Evolutionary conservation across 768 basidiomycete genomes (phyloP).

Genomic region (Phaffia australis): DNA sequence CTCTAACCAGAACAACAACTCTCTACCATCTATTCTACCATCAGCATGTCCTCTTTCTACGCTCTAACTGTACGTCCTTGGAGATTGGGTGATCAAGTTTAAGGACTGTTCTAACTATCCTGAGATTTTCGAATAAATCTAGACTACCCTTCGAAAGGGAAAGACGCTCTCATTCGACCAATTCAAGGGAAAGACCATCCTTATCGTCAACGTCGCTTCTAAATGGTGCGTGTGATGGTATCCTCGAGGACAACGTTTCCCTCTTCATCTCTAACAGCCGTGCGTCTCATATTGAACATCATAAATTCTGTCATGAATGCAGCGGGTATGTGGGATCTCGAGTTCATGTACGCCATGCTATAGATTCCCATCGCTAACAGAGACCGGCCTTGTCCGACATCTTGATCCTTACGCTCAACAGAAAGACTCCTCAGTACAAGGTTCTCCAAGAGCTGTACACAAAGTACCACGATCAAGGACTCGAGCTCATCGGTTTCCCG

Average conservation of each 20-base stretch:
- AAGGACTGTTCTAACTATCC: too few species aligned
- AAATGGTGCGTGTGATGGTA: constrained; percentile 32
- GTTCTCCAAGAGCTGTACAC: constrained; percentile 36
- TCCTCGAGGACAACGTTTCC: neutral
- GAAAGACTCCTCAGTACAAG: constrained; percentile 37
- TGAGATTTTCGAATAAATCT: neutral
- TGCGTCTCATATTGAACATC: neutral
- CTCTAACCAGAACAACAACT: neutral
- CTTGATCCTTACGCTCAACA: constrained; percentile 1
- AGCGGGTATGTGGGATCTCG: constrained; percentile 26
- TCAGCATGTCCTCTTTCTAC: constrained; percentile 15
- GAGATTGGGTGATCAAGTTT: neutral
- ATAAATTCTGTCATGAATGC: neutral
- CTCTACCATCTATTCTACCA: neutral
- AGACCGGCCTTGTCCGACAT: neutral
- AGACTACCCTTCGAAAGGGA: neutral
- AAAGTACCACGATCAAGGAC: constrained; percentile 34
- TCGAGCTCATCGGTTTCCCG: constrained; percentile 38
- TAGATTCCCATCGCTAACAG: constrained; percentile 32
- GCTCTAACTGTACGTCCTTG: constrained; percentile 7
- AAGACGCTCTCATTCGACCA: constrained; percentile 6
- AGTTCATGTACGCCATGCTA: constrained; percentile 34
- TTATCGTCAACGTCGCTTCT: constrained; percentile 38
- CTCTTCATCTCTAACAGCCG: constrained; percentile 1
- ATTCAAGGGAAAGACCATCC: constrained; percentile 32